Percentiles rank a stretch among this genome's conserved stretches.
Evolutionary conservation across 2,329 filamentous ascomycete genomes (phyloP).

Genomic region (Pyrenochaeta sp.): DNA sequence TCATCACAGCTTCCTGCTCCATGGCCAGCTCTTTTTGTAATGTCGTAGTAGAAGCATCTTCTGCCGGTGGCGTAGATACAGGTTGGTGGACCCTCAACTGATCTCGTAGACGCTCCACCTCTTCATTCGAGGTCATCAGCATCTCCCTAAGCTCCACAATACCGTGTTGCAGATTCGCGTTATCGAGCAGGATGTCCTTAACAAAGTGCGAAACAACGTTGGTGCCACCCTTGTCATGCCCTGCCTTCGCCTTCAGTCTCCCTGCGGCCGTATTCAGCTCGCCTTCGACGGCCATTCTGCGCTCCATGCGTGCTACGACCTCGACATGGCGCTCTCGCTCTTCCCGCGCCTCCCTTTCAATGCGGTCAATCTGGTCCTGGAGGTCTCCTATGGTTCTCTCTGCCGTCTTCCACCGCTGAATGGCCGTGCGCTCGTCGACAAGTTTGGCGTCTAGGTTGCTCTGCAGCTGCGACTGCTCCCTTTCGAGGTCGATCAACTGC

Average conservation of each 20-base stretch:
- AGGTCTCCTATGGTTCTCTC: conserved; percentile 80
- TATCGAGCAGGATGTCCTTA: conserved; percentile 92
- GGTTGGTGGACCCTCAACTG: conserved; percentile 84
- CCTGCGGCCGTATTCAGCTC: conserved; percentile 82
- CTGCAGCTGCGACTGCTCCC: conserved; percentile 79
- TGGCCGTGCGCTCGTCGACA: conserved; percentile 78
- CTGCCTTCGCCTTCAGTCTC: conserved; percentile 75
- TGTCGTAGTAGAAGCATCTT: conserved; percentile 53
- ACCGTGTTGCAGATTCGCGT: conserved; percentile 89
- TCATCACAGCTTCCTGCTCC: conserved; percentile 34
- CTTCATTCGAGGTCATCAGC: conserved; percentile 89
- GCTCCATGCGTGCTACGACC: conserved; percentile 82
- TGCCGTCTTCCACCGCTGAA: conserved; percentile 85
- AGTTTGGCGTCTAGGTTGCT: conserved; percentile 71
- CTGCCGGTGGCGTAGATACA: conserved; percentile 46
- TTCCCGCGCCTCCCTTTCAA: conserved; percentile 82
- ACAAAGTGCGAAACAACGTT: conserved; percentile 95
- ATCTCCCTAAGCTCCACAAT: conserved; percentile 92
- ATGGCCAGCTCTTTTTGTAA: conserved; percentile 75
- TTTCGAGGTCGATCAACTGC: conserved; percentile 80
- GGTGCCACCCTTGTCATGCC: conserved; percentile 65
- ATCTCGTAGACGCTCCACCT: conserved; percentile 86
- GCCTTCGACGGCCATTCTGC: conserved; percentile 80
- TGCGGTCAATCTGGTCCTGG: conserved; percentile 86
- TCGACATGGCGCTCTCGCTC: conserved; percentile 85